Conservation (phyloP, 164 flowering plant genomes). For the Hamamelis virginiana region DNA sequence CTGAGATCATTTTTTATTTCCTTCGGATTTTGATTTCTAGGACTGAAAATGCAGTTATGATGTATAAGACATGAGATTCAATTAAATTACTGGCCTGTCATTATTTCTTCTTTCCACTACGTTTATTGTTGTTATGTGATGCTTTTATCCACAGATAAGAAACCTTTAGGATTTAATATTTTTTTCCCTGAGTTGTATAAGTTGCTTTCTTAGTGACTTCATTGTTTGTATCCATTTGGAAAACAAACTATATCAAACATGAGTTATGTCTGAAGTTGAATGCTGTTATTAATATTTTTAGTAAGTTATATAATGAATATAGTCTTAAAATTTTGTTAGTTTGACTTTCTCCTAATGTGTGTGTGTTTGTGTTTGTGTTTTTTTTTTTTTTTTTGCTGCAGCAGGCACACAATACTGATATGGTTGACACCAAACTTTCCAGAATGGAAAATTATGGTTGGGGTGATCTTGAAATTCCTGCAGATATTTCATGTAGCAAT, state of each 20-base stretch:
- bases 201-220: neutral
- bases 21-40: too few species aligned
- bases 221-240: neutral
- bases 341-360: neutral
- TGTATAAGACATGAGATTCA: too few species aligned
- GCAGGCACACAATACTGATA: slow-evolving; percentile 26
- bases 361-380: too few species aligned
- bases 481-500: slow-evolving; percentile 13
- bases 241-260: too few species aligned
- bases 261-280: too few species aligned
- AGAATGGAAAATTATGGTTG: slow-evolving; percentile 71
- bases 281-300: too few species aligned
- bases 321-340: neutral
- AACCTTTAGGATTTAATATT: neutral
- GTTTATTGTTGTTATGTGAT: neutral
- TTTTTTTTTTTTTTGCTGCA: slow-evolving; percentile 4
- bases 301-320: too few species aligned
- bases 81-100: too few species aligned
- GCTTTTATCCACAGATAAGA: neutral
- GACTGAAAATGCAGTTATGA: too few species aligned
- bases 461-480: slow-evolving; percentile 37
- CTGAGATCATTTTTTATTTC: too few species aligned
- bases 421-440: slow-evolving; percentile 24
- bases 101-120: too few species aligned
- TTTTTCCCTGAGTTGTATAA: neutral